Evolutionary conservation across 768 basidiomycete species (phyloP).

Genomic region (Leccinum barrowsii): DNA sequence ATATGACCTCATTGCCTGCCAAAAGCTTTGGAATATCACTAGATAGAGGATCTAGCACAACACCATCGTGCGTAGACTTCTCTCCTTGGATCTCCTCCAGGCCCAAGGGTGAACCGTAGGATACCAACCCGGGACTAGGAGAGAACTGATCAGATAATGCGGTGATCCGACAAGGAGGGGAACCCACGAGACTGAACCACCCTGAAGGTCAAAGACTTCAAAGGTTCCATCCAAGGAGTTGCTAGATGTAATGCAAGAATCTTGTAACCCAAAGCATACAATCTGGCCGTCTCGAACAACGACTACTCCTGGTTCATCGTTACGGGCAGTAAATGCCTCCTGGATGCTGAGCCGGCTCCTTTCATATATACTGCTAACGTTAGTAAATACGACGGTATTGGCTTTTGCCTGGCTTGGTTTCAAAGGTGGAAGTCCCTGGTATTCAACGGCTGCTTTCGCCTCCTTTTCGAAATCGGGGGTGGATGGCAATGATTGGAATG

Average conservation of each 20-base stretch:
- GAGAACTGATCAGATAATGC: not conserved
- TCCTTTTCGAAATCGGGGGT: conserved; percentile 67
- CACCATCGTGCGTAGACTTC: conserved; percentile 53
- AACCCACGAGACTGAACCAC: conserved; percentile 55
- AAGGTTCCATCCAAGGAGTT: conserved; percentile 19
- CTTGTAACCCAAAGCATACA: conserved; percentile 43
- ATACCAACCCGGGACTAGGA: conserved; percentile 43
- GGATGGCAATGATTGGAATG: conserved; percentile 48
- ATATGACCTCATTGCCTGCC: conserved; percentile 39
- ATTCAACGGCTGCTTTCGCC: conserved; percentile 51
- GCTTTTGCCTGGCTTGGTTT: conserved; percentile 36
- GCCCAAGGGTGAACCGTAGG: conserved; percentile 45
- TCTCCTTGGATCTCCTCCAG: conserved; percentile 55
- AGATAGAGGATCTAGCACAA: conserved; percentile 43
- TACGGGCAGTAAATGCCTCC: conserved; percentile 17
- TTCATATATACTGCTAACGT: conserved; percentile 52
- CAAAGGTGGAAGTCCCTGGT: conserved; percentile 72
- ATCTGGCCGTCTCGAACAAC: conserved; percentile 53
- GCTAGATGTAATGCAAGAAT: conserved; percentile 22
- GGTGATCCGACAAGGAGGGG: conserved; percentile 7
- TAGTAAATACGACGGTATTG: conserved; percentile 55
- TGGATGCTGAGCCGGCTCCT: conserved; percentile 27
- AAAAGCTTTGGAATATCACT: conserved; percentile 33
- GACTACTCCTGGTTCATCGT: conserved; percentile 36
- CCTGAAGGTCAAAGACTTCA: conserved; percentile 54